Base-by-base conservation (phyloP, 192 early-diverging fungal species). In the Backusella macrospora region DNA sequence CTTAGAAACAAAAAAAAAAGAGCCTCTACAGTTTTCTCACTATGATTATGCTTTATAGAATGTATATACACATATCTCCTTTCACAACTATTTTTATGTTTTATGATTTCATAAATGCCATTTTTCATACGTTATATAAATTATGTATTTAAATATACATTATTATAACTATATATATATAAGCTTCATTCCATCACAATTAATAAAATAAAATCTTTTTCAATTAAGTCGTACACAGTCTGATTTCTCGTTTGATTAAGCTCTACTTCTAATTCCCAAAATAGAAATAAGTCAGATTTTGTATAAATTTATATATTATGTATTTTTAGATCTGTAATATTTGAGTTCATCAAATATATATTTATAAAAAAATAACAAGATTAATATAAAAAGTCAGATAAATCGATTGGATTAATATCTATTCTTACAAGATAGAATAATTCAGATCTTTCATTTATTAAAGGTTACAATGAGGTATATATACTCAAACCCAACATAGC, bases 321-420 rank as follows among this genome's bases (percentile, higher is more conserved):
- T 52, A 59, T 59, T 59, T 59, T 59, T 59, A 59, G 52, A 59
- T 34, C n/a, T n/a, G n/a, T n/a, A n/a, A n/a, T n/a, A n/a, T n/a
- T n/a, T n/a, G n/a, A n/a, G n/a, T n/a, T n/a, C n/a, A n/a, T n/a
- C n/a, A n/a, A n/a, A n/a, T n/a, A n/a, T n/a, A n/a, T n/a, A n/a
- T n/a, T n/a, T n/a, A n/a, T n/a, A n/a, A n/a, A n/a, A n/a, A n/a
- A n/a, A n/a, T n/a, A n/a, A n/a, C n/a, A n/a, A n/a, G n/a, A n/a
- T n/a, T n/a, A n/a, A n/a, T n/a, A n/a, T n/a, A n/a, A n/a, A n/a
- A n/a, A n/a, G n/a, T n/a, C n/a, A n/a, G n/a, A n/a, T n/a, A n/a
- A n/a, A n/a, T n/a, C n/a, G n/a, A n/a, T n/a, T n/a, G n/a, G n/a
- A n/a, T n/a, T n/a, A n/a, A n/a, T n/a, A n/a, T n/a, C n/a, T n/a